Evolutionary conservation across 2,329 filamentous ascomycete species (phyloP).

Genomic region (Iodosphaeria phyllophila): DNA sequence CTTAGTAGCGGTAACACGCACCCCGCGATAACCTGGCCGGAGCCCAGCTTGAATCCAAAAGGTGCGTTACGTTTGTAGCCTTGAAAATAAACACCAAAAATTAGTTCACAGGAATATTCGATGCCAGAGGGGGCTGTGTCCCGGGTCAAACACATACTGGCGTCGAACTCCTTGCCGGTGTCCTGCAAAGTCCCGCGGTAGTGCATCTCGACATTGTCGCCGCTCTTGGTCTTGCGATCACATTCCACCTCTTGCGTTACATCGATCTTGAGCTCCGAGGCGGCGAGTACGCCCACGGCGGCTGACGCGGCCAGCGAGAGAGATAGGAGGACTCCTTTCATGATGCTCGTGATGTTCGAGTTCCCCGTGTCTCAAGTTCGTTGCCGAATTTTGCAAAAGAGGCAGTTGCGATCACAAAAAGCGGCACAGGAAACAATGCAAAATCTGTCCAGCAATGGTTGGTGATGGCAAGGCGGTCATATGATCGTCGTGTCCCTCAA

Average conservation of each 20-base stretch:
- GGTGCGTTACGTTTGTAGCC: slow-evolving; percentile 60
- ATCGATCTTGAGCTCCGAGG: slow-evolving; percentile 61
- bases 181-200: slow-evolving; percentile 66
- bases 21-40: slow-evolving; percentile 78
- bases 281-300: slow-evolving; percentile 29
- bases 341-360: too few relatives aligned
- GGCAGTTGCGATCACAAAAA: neutral
- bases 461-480: too few relatives aligned
- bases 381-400: neutral
- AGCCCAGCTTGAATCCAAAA: slow-evolving; percentile 62
- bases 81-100: slow-evolving; percentile 29
- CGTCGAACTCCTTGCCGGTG: slow-evolving; percentile 67
- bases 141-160: slow-evolving; percentile 26
- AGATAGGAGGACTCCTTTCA: slow-evolving; percentile 28
- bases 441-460: too few relatives aligned
- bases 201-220: slow-evolving; percentile 72
- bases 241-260: slow-evolving; percentile 59
- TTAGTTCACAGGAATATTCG: slow-evolving; percentile 8
- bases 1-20: slow-evolving; percentile 28
- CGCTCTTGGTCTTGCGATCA: slow-evolving; percentile 55
- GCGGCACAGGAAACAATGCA: too few relatives aligned
- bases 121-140: neutral
- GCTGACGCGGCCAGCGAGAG: slow-evolving; percentile 32
- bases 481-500: too few relatives aligned
- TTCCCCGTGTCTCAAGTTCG: slow-evolving; percentile 9